Percentiles rank a stretch among this genome's conserved stretches.
These are phyloP conservation scores for Lactarius tabidus DNA, from an alignment of 768 basidiomycete species.

Conservation along the genomic window DNA sequence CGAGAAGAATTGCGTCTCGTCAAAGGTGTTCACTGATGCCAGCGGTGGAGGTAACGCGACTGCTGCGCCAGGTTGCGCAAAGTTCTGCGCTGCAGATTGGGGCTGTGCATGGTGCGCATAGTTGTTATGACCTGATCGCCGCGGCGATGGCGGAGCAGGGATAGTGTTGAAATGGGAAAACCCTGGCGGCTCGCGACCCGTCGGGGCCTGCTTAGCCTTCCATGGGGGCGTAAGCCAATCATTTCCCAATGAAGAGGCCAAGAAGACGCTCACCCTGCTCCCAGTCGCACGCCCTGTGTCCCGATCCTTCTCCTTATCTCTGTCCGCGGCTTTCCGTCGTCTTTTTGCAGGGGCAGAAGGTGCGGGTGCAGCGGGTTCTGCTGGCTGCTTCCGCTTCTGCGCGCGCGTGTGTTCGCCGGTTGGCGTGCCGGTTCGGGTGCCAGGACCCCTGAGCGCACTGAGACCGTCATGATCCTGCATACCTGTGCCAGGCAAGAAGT, in stretches of 20 bases:
- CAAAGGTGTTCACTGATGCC: conserved; percentile 30
- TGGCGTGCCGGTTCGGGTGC: conserved; percentile 24
- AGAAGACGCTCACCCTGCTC: conserved; percentile 21
- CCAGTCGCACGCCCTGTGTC: conserved; percentile 22
- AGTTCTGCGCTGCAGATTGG: conserved; percentile 8
- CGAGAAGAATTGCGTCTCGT: conserved; percentile 86
- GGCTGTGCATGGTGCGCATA: conserved; percentile 22
- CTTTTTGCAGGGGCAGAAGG: conserved; percentile 58
- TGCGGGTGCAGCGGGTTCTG: conserved; percentile 14
- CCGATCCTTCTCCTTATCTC: conserved; percentile 37
- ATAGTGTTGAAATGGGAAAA: conserved; percentile 30
- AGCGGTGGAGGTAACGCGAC: conserved; percentile 22
- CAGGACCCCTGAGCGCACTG: conserved; percentile 22
- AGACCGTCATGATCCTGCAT: conserved; percentile 9
- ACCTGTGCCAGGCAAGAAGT: conserved; percentile 60
- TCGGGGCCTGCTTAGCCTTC: conserved; percentile 30
- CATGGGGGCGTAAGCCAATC: conserved; percentile 14
- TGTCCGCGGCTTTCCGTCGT: conserved; percentile 58
- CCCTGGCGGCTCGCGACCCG: conserved; percentile 27
- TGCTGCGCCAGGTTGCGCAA: conserved; percentile 4
- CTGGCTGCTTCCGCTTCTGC: conserved; percentile 35
- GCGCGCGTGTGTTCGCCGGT: conserved; percentile 39
- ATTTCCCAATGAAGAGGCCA: not conserved
- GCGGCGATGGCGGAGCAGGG: conserved; percentile 31
- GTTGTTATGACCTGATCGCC: conserved; percentile 23